phyloP scores from a whole-genome alignment of 257 asterid species.

The Echites panduratus region DNA sequence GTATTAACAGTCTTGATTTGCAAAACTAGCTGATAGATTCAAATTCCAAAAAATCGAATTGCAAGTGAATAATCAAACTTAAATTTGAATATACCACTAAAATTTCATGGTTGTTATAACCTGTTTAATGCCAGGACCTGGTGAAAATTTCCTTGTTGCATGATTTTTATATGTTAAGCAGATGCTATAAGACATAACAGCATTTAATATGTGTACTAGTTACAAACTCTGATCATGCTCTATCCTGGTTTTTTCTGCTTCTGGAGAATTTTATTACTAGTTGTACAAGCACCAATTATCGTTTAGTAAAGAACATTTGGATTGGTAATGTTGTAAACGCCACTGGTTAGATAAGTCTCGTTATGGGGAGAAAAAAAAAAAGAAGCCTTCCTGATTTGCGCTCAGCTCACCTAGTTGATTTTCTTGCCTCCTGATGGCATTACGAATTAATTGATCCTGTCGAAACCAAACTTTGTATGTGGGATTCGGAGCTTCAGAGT shows the following conservation, averaged over 20 bases:
- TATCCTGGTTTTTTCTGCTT: neutral
- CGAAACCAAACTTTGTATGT: no score
- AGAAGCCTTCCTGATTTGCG: neutral
- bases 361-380: neutral
- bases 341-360: neutral
- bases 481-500: no score
- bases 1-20: neutral
- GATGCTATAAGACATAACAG: neutral
- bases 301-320: neutral
- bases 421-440: neutral
- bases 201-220: neutral
- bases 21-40: neutral
- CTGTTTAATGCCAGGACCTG: constrained; percentile 1
- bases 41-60: neutral
- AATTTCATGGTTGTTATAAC: neutral
- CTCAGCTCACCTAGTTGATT: neutral
- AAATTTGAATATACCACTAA: neutral
- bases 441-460: no score
- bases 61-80: neutral
- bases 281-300: neutral
- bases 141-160: neutral
- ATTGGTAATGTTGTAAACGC: neutral
- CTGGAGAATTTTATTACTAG: neutral
- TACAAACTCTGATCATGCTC: neutral
- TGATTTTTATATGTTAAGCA: neutral